Base-by-base conservation (phyloP, 495 filamentous ascomycete genomes). In the Cercophora scortea region DNA sequence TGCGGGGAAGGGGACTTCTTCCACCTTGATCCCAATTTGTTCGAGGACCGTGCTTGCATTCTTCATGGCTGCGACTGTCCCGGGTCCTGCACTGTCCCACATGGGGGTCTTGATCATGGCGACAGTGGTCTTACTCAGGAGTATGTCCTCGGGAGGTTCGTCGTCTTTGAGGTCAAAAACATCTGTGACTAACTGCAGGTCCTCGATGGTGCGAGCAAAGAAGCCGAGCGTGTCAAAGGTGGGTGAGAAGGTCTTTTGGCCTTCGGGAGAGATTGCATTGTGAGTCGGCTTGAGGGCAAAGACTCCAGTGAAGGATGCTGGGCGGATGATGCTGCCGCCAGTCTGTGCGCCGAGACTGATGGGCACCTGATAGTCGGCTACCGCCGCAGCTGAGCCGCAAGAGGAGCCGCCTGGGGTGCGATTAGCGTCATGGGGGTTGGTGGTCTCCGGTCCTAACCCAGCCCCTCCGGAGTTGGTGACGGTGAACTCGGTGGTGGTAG, bases 251-350 rank as follows among this genome's bases (percentile, higher is more conserved):
- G 71, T 47, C 55, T 72, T 74, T 49, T 65, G 58, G 1, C 79
- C 79, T 58, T 81, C 79, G 18, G 75, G 65, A n/a, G 71, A 76
- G 25, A 83, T 73, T 0, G 75, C 61, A 40, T 71, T 73, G 72
- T 75, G 78, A 0, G 79, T 84, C 32, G 79, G 80, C 57, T 83
- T 84, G 25, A 82, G 58, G 4, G 69, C 75, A 53, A 74, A 81
- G 15, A 77, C 68, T 32, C 78, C 76, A 49, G 76, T 78, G 60
- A 74, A 82, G 0, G 75, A 79, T 4, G 60, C 79, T 1, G 80
- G 80, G 2, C 78, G 72, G 42, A 76, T 71, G n/a, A 59, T 65
- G 32, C 66, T 72, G 0, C 78, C 78, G 9, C 71, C 75, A 0
- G 76, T 81, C 60, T 81, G 78, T 0, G 77, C 74, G 0, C 75